Evolutionary conservation across 192 early-diverging fungal genomes (phyloP), one percentile per base, ranked within the genome.

Genomic region (Phlyctochytrium planicorne): DNA sequence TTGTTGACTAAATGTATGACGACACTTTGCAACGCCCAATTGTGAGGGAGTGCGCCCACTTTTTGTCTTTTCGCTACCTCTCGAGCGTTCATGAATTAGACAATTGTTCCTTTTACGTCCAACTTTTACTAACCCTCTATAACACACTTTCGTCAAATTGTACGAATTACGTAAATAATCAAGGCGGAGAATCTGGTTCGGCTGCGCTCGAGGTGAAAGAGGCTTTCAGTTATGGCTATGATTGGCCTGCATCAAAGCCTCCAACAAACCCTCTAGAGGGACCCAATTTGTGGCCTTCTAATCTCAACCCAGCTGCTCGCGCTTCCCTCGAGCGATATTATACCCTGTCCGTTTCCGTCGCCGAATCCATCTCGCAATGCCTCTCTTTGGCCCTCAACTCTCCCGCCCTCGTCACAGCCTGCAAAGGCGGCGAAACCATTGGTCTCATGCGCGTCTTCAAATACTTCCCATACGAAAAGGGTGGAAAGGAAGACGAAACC

Each of bases 191-290:
- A 60, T 85, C 83, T 27, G 87, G 87, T 12, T 83, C 82, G 1
- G 32, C 71, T 2, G 76, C 75, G 3, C 74, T 80, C 25, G 87
- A 88, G 70, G 69, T 81, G 24, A 88, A 88, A 69, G 81, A 87
- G 65, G 87, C 79, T 0, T 87, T 88, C 53, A 75, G 72, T 12
- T 87, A 85, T 63, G 87, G 87, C 0, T 81, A 77, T 32, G 72
- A 75, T 2, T 79, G 80, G 78, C 24, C 40, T 4, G 30, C 35
- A 35, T 4, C 34, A 36, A 50, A 53, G 52, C 16, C 67, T 2
- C 66, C 74, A 12, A 59, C 6, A 12, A 88, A 87, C 62, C 67
- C 67, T 6, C 70, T 88, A 29, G 73, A 82, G 32, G 87, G 85
- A 3, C 70, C 70, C 2, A 88, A 88, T 57, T 56, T 74, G 29